Base-by-base conservation (phyloP, 2,329 filamentous ascomycete genomes). In the Cytospora piceae region DNA sequence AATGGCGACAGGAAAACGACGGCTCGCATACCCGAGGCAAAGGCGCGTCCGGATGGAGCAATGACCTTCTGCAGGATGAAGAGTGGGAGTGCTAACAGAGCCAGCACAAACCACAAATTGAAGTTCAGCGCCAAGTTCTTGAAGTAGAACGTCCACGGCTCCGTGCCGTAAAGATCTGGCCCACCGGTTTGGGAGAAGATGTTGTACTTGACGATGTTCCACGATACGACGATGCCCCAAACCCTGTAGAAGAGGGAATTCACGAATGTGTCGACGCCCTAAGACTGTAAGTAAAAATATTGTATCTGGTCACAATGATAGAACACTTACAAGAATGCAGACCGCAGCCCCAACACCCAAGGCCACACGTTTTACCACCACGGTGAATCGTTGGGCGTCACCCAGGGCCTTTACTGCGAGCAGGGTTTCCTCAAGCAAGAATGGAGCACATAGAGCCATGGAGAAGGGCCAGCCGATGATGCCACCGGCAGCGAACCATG, bases 181-280 rank as follows among this genome's bases (percentile, higher is more conserved):
- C 94, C 95, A 37, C 89, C 91, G 0, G 87, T 85, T 8, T 87
- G 88, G 9, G 91, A 91, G 74, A 99, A 94, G 53, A 99, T 87
- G 75, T 99, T 99, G 83, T 99, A 99, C 70, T 90, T 87, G 73
- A 99, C 89, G 73, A 99, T 98, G 74, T 97, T 97, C 83, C 93
- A 91, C 0, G 93, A 88, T 8, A 97, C 92, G 49, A 94, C 77
- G 51, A 68, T 66, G 4, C 87, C 88, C 8, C 90, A 70, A 73
- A 92, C 92, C 70, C 87, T 89, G 79, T 97, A 98, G 77, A 97
- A 97, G 74, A 92, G 91, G 17, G 88, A 85, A 73, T 97, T 95
- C 71, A 96, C 80, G 7, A 81, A 78, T 7, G 90, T 82, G 74
- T 97, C 93, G 2, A 88, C 70, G 51, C 82, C 80, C 92, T 94